These are phyloP conservation scores for Rhodotorula mucilaginosa DNA, from an alignment of 1,284 basidiomycete species.

Conservation along the genomic window DNA sequence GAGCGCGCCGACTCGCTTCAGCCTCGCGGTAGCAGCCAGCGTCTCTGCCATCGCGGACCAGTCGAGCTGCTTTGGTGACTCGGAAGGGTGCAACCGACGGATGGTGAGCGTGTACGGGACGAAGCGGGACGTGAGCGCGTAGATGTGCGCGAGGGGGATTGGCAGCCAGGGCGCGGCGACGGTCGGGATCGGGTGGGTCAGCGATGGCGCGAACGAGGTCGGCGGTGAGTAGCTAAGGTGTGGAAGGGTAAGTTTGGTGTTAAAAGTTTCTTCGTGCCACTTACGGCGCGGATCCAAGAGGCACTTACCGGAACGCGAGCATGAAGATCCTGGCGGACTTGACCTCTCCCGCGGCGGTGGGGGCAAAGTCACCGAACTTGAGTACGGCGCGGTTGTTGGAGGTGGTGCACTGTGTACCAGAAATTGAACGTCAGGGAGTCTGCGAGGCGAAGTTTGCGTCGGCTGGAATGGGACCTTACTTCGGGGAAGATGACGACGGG, in stretches of 20 bases:
- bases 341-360: neutral
- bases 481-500: slow-evolving; percentile 44
- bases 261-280: neutral
- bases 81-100: slow-evolving; percentile 24
- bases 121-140: slow-evolving; percentile 18
- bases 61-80: slow-evolving; percentile 12
- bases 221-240: slow-evolving; percentile 30
- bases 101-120: slow-evolving; percentile 19
- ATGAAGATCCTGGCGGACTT: slow-evolving; percentile 19
- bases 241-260: too few relatives aligned
- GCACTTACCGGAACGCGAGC: slow-evolving; percentile 35
- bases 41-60: slow-evolving; percentile 25
- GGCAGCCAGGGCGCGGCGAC: neutral
- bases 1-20: slow-evolving; percentile 27
- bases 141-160: slow-evolving; percentile 16
- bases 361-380: slow-evolving; percentile 11
- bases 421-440: neutral
- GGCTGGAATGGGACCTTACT: slow-evolving; percentile 5
- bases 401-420: slow-evolving; percentile 22
- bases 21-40: slow-evolving; percentile 18
- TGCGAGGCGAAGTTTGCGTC: neutral
- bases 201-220: slow-evolving; percentile 24
- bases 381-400: slow-evolving; percentile 41
- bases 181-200: slow-evolving; percentile 36
- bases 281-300: neutral